Conservation (phyloP, 73 alveolate species). For the Paramecium bursaria region DNA sequence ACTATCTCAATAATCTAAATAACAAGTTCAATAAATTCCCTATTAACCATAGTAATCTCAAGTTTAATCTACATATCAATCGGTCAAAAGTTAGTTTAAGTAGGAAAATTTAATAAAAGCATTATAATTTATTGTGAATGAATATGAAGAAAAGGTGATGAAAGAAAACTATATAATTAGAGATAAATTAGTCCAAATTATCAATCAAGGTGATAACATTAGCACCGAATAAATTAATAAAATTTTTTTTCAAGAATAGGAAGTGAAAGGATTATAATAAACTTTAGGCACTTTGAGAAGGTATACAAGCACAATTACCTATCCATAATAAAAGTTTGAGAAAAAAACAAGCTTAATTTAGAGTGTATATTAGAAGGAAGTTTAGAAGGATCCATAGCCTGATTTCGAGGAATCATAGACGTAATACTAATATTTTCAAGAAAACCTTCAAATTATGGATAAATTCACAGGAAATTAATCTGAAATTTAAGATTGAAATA, state of each 20-base stretch:
- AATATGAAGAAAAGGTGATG: slow-evolving; percentile 34
- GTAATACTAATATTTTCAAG: no score
- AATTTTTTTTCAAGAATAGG: slow-evolving; percentile 5
- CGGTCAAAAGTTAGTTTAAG: neutral
- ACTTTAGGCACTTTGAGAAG: slow-evolving; percentile 21
- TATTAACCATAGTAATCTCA: neutral
- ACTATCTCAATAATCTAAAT: neutral
- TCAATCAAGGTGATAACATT: slow-evolving; percentile 34
- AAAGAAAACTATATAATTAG: slow-evolving; percentile 22
- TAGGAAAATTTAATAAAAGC: slow-evolving; percentile 28
- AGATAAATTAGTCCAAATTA: slow-evolving; percentile 7
- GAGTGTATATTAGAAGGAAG: no score
- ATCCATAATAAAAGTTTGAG: no score
- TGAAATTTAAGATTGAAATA: no score
- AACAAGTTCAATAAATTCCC: neutral
- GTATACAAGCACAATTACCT: slow-evolving; percentile 34
- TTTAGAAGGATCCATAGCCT: no score
- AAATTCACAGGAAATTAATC: no score
- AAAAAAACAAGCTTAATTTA: no score
- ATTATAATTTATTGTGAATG: neutral
- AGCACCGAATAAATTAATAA: neutral
- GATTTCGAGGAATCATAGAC: no score
- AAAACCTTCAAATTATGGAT: no score
- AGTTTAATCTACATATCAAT: no score
- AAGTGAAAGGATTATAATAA: neutral